A percentile compares a stretch with the other conserved stretches of the same genome.
Conservation (phyloP, 345 rosid species). For the Eutrema heterophyllum region DNA sequence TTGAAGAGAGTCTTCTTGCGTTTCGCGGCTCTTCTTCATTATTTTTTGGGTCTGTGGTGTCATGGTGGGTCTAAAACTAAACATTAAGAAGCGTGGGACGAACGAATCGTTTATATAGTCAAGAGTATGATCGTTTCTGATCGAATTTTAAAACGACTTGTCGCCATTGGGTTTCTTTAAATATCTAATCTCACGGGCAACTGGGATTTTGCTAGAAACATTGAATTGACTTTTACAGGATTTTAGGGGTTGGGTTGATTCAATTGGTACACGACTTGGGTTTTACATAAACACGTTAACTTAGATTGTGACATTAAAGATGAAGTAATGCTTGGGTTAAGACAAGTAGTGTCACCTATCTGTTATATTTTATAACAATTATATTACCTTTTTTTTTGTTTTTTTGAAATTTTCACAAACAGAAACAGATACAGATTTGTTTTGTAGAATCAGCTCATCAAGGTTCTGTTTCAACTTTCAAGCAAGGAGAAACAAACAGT, state of each 20-base stretch:
- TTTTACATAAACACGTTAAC: slow-evolving; percentile 23
- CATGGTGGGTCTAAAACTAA: not conserved
- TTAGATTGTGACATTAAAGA: slow-evolving; percentile 18
- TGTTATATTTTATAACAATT: not conserved
- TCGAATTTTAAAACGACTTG: not conserved
- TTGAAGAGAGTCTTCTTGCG: slow-evolving; percentile 18
- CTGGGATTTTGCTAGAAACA: slow-evolving; percentile 3
- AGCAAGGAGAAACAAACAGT: not conserved
- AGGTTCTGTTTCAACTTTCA: not conserved
- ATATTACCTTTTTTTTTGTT: not conserved
- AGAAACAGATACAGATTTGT: not conserved
- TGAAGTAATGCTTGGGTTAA: slow-evolving; percentile 24
- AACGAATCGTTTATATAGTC: not conserved
- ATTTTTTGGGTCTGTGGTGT: not conserved
- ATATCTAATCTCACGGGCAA: slow-evolving; percentile 10
- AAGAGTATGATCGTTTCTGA: not conserved
- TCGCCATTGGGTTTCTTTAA: not conserved
- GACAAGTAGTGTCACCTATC: not conserved
- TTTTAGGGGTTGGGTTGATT: slow-evolving; percentile 7
- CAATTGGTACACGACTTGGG: slow-evolving; percentile 29
- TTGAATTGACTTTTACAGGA: slow-evolving; percentile 1
- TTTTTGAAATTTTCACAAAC: not conserved
- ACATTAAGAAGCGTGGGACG: not conserved
- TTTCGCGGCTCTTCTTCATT: slow-evolving; percentile 6
- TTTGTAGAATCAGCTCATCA: not conserved